Conservation (phyloP, 1,139 yeast genomes). For the Debaryomyces fabryi region DNA sequence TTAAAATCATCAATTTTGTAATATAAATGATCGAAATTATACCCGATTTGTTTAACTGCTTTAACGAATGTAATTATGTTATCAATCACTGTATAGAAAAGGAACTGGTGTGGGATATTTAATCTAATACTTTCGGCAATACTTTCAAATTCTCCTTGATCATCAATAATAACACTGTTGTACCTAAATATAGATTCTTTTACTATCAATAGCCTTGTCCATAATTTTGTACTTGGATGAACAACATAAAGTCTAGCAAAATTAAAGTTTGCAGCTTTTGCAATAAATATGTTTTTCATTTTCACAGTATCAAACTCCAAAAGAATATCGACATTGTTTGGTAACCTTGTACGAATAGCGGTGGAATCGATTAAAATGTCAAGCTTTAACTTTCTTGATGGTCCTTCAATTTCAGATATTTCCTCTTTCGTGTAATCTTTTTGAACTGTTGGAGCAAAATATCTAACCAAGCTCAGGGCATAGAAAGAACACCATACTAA, state of each 20-base stretch:
- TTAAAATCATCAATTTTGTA: constrained; percentile 41
- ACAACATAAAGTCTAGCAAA: constrained; percentile 52
- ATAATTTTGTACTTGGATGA: constrained; percentile 55
- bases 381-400: constrained; percentile 29
- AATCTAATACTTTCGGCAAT: constrained; percentile 34
- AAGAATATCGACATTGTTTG: constrained; percentile 54
- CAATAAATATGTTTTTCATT: constrained; percentile 30
- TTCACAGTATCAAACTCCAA: constrained; percentile 49
- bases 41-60: constrained; percentile 55
- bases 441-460: constrained; percentile 39
- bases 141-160: constrained; percentile 25
- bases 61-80: constrained; percentile 64
- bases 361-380: constrained; percentile 44
- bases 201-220: constrained; percentile 44
- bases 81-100: constrained; percentile 68
- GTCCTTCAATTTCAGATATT: constrained; percentile 27
- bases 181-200: constrained; percentile 40
- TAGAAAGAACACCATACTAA: constrained; percentile 48
- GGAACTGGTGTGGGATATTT: constrained; percentile 61
- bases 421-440: constrained; percentile 32
- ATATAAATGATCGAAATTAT: constrained; percentile 50
- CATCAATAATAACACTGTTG: constrained; percentile 23
- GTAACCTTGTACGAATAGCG: constrained; percentile 50
- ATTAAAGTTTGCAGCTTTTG: constrained; percentile 34
- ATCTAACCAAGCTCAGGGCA: constrained; percentile 38